Evolutionary conservation across 2,329 filamentous ascomycete species (phyloP), one percentile per base, ranked within the genome.

Genomic region (Fusarium pseudograminearum): DNA sequence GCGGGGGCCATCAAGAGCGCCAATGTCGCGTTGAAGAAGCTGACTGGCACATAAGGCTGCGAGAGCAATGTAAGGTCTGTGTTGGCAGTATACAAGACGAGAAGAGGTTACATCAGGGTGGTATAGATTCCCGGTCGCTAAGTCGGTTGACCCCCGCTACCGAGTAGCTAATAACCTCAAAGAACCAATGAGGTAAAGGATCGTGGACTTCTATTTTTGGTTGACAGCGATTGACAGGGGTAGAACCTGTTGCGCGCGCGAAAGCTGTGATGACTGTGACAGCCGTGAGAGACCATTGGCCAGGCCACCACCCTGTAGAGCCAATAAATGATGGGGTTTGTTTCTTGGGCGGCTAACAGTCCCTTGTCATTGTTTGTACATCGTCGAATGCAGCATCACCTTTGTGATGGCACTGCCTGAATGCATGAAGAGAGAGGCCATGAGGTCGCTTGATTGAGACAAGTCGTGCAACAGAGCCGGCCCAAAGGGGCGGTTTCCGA

Each of bases 211-310:
- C 76, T 82, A 82, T 78, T 79, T 79, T 79, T 80, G 73, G 77
- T 51, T 72, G 66, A 75, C 71, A 74, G 68, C 67, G 57, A 54
- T 60, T 67, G 65, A 67, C 61, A 68, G 70, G 71, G 69, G 51
- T 53, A 50, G 62, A 68, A 53, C 62, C 48, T 57, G 55, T 82
- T 77, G 78, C 79, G 80, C 79, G 80, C 79, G 80, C 79, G 78
- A 82, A 71, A 79, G 66, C 50, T 64, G 65, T 65, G 60, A 66
- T 69, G 47, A 66, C 62, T 46, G 61, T 52, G 42, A 53, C 57
- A 52, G 54, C 57, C 67, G 51, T 66, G 65, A 71, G 65, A 71
- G 65, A 70, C 74, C 71, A 76, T 75, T 76, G 77, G 75, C 46
- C 50, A 28, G n/a, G 34, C 38, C 16, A 41, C 22, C 30, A 53